Percentiles rank a stretch among this genome's conserved stretches.
Evolutionary conservation across 192 early-diverging fungal genomes (phyloP).

Genomic region (Coemansia asiatica): DNA sequence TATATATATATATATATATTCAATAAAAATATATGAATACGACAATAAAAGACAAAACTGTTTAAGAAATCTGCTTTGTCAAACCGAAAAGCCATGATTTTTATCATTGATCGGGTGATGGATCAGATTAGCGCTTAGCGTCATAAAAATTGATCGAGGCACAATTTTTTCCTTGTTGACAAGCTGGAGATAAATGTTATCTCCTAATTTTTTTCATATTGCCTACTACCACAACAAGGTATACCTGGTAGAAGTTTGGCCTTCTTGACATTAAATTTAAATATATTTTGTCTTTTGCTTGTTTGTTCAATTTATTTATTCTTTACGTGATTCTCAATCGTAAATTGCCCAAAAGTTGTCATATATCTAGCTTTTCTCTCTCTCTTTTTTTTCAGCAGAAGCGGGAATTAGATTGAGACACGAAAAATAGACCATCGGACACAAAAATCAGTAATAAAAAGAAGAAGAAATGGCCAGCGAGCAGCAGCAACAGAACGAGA

Average conservation of each 20-base stretch:
- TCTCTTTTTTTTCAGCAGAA: neutral
- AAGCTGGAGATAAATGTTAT: neutral
- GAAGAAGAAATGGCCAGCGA: constrained; percentile 28
- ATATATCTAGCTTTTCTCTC: neutral
- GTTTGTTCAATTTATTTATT: neutral
- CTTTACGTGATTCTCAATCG: neutral
- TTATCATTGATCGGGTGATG: neutral
- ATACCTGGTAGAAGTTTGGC: neutral
- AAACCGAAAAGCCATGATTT: neutral
- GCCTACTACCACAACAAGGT: neutral
- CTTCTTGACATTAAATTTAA: neutral
- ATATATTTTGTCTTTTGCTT: neutral
- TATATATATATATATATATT: too few relatives aligned
- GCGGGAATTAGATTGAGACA: neutral
- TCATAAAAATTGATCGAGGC: neutral
- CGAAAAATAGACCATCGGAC: neutral
- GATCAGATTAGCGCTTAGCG: neutral
- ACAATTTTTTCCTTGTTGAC: neutral
- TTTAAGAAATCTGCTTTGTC: too few relatives aligned
- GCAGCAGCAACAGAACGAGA: constrained; percentile 6
- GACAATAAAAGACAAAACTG: too few relatives aligned
- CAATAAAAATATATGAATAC: too few relatives aligned
- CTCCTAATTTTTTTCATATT: neutral
- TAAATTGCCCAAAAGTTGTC: too few relatives aligned
- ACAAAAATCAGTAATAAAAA: neutral